Conservation (phyloP, 257 asterid genomes). For the Leonotis leonurus region DNA sequence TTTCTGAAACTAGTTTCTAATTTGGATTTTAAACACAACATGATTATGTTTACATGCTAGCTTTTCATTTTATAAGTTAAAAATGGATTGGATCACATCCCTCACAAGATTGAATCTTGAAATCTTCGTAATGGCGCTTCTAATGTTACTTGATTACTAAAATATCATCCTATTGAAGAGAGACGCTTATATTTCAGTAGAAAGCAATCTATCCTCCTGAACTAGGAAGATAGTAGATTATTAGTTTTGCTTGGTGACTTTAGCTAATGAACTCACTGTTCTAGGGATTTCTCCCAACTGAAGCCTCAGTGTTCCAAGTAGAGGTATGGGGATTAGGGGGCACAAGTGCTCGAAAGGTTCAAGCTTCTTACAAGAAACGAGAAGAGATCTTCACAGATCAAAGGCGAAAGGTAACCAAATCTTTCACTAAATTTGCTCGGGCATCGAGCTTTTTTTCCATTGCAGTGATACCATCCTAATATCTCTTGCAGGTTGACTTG, state of each 20-base stretch:
- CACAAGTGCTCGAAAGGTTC: slow-evolving; percentile 33
- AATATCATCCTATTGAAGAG: no score
- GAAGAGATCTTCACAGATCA: slow-evolving; percentile 82
- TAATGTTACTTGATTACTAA: no score
- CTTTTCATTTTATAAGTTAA: no score
- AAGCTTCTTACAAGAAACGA: slow-evolving; percentile 53
- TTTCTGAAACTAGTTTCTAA: no score
- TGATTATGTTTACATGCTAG: no score
- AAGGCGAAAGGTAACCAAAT: slow-evolving; percentile 67
- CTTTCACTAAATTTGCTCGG: neutral
- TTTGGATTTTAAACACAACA: no score
- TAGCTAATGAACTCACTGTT: no score
- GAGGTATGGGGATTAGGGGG: slow-evolving; percentile 98
- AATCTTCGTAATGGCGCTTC: no score
- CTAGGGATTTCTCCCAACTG: slow-evolving; percentile 73
- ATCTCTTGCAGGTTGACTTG: slow-evolving; percentile 60
- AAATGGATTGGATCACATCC: no score
- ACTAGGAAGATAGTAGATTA: no score
- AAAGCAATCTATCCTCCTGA: neutral
- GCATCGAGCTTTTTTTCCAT: neutral
- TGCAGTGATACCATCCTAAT: neutral
- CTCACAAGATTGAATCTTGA: no score
- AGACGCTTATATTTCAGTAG: neutral
- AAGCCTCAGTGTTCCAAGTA: slow-evolving; percentile 56
- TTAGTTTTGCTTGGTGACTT: no score